Conservation (phyloP, 768 basidiomycete species). For the Pholiota microspora region DNA sequence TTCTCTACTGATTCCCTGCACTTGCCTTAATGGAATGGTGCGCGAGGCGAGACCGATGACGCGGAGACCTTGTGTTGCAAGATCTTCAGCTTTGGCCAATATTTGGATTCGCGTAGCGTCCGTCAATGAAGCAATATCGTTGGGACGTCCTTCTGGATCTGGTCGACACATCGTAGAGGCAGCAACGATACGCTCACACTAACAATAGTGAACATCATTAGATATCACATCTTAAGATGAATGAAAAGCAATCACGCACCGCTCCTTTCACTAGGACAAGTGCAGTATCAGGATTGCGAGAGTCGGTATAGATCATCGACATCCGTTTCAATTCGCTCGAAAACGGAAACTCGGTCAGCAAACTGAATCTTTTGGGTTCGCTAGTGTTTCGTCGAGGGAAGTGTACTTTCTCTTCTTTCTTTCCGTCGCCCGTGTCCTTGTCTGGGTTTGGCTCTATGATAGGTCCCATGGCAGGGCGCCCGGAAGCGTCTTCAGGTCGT, state of each 20-base stretch:
- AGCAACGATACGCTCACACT: constrained; percentile 51
- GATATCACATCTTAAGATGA: neutral
- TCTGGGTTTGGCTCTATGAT: constrained; percentile 21
- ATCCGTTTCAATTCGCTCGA: constrained; percentile 53
- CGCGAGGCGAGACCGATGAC: constrained; percentile 36
- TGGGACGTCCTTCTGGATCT: constrained; percentile 22
- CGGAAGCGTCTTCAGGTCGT: constrained; percentile 8
- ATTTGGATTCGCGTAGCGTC: constrained; percentile 25
- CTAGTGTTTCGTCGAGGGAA: constrained; percentile 18
- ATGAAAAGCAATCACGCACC: constrained; percentile 18
- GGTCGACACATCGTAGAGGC: constrained; percentile 35
- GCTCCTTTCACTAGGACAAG: constrained; percentile 35
- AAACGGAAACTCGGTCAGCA: constrained; percentile 41
- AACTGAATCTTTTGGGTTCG: constrained; percentile 27
- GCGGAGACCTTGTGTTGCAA: constrained; percentile 39
- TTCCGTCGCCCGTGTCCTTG: neutral
- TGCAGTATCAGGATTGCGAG: constrained; percentile 18
- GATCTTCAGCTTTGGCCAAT: constrained; percentile 32
- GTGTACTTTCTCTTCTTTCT: constrained; percentile 13
- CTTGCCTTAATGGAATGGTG: constrained; percentile 14
- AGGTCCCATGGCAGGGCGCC: constrained; percentile 24
- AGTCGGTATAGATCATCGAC: constrained; percentile 37
- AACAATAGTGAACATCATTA: neutral
- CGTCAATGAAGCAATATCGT: constrained; percentile 24
- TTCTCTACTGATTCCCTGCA: constrained; percentile 33